phyloP scores from a whole-genome alignment of 148 eudicot genomes.

The Vaccinium macrocarpon region DNA sequence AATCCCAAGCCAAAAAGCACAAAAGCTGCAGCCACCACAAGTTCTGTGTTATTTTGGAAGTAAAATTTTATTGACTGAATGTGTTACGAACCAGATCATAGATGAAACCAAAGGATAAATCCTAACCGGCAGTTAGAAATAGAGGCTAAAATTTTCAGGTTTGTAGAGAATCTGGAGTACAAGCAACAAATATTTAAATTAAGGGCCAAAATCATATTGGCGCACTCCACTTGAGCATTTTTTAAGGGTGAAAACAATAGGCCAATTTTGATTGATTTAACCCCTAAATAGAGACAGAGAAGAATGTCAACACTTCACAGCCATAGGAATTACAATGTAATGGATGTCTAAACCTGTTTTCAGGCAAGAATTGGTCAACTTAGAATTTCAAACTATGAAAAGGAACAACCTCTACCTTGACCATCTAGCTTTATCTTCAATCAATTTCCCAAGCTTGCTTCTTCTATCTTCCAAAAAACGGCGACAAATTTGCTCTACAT shows the following conservation, averaged over 20 bases:
- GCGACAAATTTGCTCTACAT: constrained; percentile 81
- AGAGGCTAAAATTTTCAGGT: neutral
- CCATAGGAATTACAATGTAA: neutral
- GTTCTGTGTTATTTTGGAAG: neutral
- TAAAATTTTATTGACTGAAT: neutral
- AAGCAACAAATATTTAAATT: neutral
- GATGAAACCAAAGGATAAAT: neutral
- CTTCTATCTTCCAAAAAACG: constrained; percentile 83
- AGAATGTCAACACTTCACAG: neutral
- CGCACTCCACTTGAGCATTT: neutral
- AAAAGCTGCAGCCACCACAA: constrained; percentile 56
- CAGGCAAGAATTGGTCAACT: neutral
- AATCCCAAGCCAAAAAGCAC: constrained; percentile 78
- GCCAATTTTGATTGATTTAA: neutral
- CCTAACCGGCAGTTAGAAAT: neutral
- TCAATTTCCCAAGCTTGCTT: constrained; percentile 60
- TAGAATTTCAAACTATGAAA: neutral
- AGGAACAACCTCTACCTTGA: constrained; percentile 55
- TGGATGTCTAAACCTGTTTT: neutral
- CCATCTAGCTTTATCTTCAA: constrained; percentile 88
- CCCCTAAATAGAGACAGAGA: neutral
- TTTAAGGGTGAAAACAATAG: neutral
- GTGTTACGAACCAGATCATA: neutral
- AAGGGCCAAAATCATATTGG: neutral
- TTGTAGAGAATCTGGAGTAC: neutral